phyloP scores from a whole-genome alignment of 768 basidiomycete species.

The Mycena metata region DNA sequence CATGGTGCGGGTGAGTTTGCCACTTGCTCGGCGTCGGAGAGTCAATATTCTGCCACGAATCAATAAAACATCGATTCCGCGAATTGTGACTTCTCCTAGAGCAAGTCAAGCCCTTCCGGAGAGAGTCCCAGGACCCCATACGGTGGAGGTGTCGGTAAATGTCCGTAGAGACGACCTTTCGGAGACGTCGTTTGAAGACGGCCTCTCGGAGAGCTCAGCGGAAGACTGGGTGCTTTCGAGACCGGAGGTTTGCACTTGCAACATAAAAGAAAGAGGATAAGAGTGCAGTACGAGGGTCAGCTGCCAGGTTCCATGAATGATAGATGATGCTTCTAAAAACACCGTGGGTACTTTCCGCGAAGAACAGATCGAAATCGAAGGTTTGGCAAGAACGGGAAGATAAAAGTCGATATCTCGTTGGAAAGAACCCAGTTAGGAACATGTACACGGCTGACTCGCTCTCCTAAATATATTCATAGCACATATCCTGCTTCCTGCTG shows the following conservation, averaged over 20 bases:
- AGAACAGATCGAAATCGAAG: too few relatives aligned
- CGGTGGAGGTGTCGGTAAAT: constrained; percentile 27
- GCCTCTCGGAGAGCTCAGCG: too few relatives aligned
- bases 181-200: neutral
- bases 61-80: constrained; percentile 34
- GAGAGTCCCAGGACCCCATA: constrained; percentile 41
- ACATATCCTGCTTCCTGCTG: too few relatives aligned
- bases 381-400: too few relatives aligned
- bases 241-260: neutral
- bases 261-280: neutral
- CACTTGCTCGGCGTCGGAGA: constrained; percentile 7
- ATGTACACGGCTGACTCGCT: too few relatives aligned
- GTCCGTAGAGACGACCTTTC: constrained; percentile 17
- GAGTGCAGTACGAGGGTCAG: too few relatives aligned
- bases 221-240: neutral
- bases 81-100: constrained; percentile 40
- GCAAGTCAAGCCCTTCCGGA: constrained; percentile 40
- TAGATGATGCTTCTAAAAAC: too few relatives aligned
- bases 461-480: too few relatives aligned
- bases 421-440: too few relatives aligned
- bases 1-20: neutral
- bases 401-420: too few relatives aligned
- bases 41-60: constrained; percentile 35
- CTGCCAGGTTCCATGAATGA: too few relatives aligned
- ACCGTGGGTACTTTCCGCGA: too few relatives aligned